Conservation (phyloP, 78 protist species). For the Dictyostelium firmibasis region DNA sequence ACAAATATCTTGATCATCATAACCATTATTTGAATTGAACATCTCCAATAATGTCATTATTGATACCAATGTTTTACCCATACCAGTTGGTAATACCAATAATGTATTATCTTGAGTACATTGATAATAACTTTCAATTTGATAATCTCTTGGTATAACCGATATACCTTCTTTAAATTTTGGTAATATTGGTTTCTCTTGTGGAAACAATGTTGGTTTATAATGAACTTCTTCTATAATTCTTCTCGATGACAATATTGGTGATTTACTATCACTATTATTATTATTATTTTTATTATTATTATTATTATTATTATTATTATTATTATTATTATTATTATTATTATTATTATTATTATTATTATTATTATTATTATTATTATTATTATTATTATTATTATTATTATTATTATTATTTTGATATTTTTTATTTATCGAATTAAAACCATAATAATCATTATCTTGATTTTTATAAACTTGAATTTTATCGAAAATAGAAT, state of each 20-base stretch:
- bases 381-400: background rate
- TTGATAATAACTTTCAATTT: conserved; percentile 11
- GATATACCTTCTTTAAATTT: background rate
- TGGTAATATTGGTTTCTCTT: background rate
- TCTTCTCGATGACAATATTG: background rate
- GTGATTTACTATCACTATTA: background rate
- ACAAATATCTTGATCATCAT: background rate
- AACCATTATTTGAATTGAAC: background rate
- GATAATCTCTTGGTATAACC: background rate
- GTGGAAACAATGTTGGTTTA: background rate
- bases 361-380: background rate
- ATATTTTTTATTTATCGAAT: background rate
- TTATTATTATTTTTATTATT: background rate
- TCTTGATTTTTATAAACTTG: background rate
- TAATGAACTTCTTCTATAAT: background rate
- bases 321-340: background rate
- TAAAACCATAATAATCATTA: background rate
- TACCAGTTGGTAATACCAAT: conserved; percentile 55
- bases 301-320: background rate
- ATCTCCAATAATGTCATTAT: background rate
- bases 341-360: background rate
- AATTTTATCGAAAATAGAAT: background rate
- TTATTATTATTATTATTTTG: background rate
- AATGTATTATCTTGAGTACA: background rate
- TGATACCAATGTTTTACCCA: conserved; percentile 27